Evolutionary conservation across 164 flowering plant genomes (phyloP), one percentile per base, ranked within the genome.

Genomic region (Magnolia officinalis): DNA sequence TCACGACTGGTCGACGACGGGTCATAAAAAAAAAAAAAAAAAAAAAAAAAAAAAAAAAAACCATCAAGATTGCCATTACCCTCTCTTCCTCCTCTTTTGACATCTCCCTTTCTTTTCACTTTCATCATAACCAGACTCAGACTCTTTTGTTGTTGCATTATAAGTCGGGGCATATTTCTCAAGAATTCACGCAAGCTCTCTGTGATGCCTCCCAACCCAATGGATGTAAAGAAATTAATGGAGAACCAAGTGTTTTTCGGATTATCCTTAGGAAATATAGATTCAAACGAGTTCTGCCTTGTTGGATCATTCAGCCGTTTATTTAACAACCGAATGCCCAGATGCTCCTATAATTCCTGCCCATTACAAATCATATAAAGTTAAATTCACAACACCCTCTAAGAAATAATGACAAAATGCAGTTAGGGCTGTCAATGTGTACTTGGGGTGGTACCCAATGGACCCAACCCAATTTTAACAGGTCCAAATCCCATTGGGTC

Each of bases 181-280:
- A 96, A 75, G 78, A 91, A 94, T 80, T 96, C 98, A 1, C 98
- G 88, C 74, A 96, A 70, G 67, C 89, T 92, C 76, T 94, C 97
- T 6, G 97, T 94, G 71, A 94, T 89, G 58, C 99, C 97, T 75
- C 97, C 97, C 67, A 94, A 92, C 37, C 99, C 98, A 78, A 94
- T 92, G 52, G 99, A 96, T 8, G 98, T 96, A 76, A 96, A 96
- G 76, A 96, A 96, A 80, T 96, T 96, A 64, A 96, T 96, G 0
- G 97, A 67, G 77, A 96, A 96, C 21, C 97, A 83, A 0, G 98
- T 90, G 83, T 96, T 96, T 78, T 91, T 92, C 1, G 97, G 98
- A 75, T 90, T 94, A 70, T 96, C 99, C 80, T 70, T 92, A 0
- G 98, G 99, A 79, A 96, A 96, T 20, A 96, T 92, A 0, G 98